Conservation (phyloP, 1,284 basidiomycete genomes). For the Stygiomarasmius scandens region DNA sequence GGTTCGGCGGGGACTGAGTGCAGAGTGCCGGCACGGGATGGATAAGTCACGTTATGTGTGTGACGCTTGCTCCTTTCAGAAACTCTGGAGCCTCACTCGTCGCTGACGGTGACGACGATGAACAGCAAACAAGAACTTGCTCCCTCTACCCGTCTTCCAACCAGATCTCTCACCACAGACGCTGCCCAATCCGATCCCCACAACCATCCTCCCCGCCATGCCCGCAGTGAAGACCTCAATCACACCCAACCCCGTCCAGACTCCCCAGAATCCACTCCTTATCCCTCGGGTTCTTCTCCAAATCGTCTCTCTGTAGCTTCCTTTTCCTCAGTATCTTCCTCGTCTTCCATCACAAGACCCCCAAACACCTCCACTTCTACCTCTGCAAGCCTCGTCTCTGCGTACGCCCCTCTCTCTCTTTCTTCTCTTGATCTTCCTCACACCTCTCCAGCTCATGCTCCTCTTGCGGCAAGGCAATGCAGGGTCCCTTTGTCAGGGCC, state of each 20-base stretch:
- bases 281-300: slow-evolving; percentile 36
- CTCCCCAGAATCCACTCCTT: slow-evolving; percentile 22
- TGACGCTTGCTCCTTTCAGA: too few relatives aligned
- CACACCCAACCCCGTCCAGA: slow-evolving; percentile 40
- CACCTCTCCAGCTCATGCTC: slow-evolving; percentile 58
- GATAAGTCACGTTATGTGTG: too few relatives aligned
- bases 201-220: slow-evolving; percentile 31
- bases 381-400: slow-evolving; percentile 46
- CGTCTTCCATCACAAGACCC: slow-evolving; percentile 48
- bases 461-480: slow-evolving; percentile 77
- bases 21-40: too few relatives aligned
- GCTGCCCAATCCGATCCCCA: slow-evolving; percentile 4
- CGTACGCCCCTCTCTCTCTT: slow-evolving; percentile 37
- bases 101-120: too few relatives aligned
- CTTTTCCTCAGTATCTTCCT: slow-evolving; percentile 51
- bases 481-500: slow-evolving; percentile 95
- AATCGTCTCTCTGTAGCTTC: slow-evolving; percentile 51
- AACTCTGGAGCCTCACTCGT: too few relatives aligned
- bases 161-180: slow-evolving; percentile 13
- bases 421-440: slow-evolving; percentile 20
- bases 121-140: too few relatives aligned
- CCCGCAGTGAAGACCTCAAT: slow-evolving; percentile 74
- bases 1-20: too few relatives aligned
- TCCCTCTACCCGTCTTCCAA: too few relatives aligned
- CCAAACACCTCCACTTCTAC: slow-evolving; percentile 47